Conservation (phyloP, 2,329 filamentous ascomycete species). For the Magnaporthales sp. region DNA sequence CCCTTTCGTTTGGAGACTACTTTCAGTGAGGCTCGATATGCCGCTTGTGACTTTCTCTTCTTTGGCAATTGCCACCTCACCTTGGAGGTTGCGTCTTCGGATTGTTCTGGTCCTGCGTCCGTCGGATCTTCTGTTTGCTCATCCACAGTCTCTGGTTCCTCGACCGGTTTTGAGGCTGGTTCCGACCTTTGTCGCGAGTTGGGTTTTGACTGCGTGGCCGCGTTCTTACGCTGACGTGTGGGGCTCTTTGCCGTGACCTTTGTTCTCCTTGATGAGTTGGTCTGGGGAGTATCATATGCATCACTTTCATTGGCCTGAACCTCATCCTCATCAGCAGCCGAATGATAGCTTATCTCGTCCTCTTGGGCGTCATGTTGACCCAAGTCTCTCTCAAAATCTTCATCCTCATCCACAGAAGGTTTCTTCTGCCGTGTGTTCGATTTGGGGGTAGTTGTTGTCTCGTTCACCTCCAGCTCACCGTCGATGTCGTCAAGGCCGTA, state of each 20-base stretch:
- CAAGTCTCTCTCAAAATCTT: background rate
- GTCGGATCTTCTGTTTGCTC: background rate
- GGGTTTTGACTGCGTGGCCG: background rate
- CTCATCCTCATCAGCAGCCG: background rate
- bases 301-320: background rate
- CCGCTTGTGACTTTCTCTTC: background rate
- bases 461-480: background rate
- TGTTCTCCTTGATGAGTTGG: background rate
- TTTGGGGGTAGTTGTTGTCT: background rate
- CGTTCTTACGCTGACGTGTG: background rate
- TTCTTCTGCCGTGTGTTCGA: background rate
- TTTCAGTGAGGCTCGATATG: background rate
- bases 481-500: conserved; percentile 1
- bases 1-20: background rate
- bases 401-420: background rate
- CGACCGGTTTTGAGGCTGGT: background rate
- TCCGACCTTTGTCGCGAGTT: background rate
- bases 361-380: background rate
- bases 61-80: background rate
- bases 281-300: background rate
- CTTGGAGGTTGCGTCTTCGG: background rate
- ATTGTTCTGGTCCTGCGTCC: background rate
- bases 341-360: background rate
- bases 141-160: background rate
- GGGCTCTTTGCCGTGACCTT: background rate